These are phyloP conservation scores for Exobasidium rhododendri DNA, from an alignment of 1,284 basidiomycete genomes.

Conservation along the genomic window DNA sequence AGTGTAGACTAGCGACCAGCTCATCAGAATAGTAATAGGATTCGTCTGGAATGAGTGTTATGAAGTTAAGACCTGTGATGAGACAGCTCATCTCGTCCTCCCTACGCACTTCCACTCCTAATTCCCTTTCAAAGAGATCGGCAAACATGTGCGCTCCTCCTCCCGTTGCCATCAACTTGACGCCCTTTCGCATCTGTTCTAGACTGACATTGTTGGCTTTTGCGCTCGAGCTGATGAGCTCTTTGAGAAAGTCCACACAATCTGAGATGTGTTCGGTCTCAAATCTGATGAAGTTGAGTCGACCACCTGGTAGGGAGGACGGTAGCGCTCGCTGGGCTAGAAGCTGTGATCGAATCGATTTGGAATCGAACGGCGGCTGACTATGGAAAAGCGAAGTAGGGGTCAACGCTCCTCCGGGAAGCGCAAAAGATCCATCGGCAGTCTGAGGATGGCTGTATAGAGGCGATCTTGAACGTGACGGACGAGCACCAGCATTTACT, in stretches of 20 bases:
- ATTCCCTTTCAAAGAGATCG: constrained; percentile 70
- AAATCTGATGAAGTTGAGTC: constrained; percentile 96
- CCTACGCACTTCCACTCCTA: constrained; percentile 76
- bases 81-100: constrained; percentile 99
- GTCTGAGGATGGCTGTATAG: constrained; percentile 10
- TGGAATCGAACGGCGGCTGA: constrained; percentile 11
- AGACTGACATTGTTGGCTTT: constrained; percentile 81
- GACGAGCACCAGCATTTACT: constrained; percentile 13
- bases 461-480: constrained; percentile 9
- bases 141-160: constrained; percentile 95
- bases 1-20: constrained; percentile 63
- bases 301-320: constrained; percentile 67
- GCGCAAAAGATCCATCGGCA: constrained; percentile 11
- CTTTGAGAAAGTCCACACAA: constrained; percentile 82
- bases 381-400: constrained; percentile 38
- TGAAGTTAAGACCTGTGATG: constrained; percentile 94
- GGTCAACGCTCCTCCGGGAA: constrained; percentile 39
- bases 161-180: constrained; percentile 97
- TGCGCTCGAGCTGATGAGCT: constrained; percentile 82
- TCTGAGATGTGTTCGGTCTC: constrained; percentile 81
- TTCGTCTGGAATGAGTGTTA: constrained; percentile 92
- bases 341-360: constrained; percentile 33
- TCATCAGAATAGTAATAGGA: constrained; percentile 99
- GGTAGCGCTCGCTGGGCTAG: constrained; percentile 47
- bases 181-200: constrained; percentile 83